Percentiles rank a stretch among this genome's conserved stretches.
Conservation (phyloP, 192 early-diverging fungal species). For the Entomortierella parvispora region DNA sequence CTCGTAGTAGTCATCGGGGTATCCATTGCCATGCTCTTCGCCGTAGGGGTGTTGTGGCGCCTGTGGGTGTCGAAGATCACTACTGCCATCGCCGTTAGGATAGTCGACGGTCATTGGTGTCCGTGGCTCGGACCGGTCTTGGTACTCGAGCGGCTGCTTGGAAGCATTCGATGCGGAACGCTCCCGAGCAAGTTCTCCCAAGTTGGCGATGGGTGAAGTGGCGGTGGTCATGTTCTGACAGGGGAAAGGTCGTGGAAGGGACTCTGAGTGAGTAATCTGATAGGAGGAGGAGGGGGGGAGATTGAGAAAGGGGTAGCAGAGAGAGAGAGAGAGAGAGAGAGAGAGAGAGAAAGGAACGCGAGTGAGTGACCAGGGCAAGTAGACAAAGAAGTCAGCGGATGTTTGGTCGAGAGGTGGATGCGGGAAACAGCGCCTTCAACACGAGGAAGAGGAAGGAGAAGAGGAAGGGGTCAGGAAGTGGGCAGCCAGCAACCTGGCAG, state of each 20-base stretch:
- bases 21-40: constrained; percentile 9
- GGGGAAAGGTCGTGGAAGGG: neutral
- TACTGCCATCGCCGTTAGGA: neutral
- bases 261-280: neutral
- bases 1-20: constrained; percentile 10
- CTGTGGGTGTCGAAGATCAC: neutral
- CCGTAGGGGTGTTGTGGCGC: constrained; percentile 15
- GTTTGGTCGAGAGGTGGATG: no score
- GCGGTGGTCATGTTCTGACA: constrained; percentile 27
- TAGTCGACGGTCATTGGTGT: constrained; percentile 26
- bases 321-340: neutral
- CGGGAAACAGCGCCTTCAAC: no score
- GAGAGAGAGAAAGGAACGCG: neutral
- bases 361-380: no score
- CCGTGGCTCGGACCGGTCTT: constrained; percentile 40
- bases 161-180: constrained; percentile 35
- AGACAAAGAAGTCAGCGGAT: no score
- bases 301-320: neutral
- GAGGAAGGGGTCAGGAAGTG: no score
- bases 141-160: constrained; percentile 26
- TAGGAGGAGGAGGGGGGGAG: neutral
- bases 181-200: constrained; percentile 19
- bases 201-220: constrained; percentile 12
- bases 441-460: no score
- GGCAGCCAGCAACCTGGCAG: no score